Evolutionary conservation across 108 stramenopile species (phyloP).

Genomic region (Ochromonas danica): DNA sequence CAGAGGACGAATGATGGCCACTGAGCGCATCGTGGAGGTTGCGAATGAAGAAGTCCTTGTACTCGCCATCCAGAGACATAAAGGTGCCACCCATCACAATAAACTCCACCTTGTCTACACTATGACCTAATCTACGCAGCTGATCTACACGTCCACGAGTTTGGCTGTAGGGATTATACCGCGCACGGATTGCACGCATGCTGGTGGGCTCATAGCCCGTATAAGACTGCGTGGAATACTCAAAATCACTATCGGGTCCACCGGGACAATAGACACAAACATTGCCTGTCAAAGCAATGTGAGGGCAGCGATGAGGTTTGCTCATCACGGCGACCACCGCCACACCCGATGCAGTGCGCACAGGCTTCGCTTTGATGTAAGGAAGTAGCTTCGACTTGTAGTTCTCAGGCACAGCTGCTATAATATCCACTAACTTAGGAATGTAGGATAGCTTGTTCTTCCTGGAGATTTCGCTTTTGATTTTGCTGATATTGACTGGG

Average conservation of each 20-base stretch:
- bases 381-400: conserved; percentile 74
- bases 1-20: conserved; percentile 72
- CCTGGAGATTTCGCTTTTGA: conserved; percentile 70
- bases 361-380: conserved; percentile 80
- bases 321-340: conserved; percentile 92
- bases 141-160: conserved; percentile 81
- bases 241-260: conserved; percentile 90
- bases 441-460: conserved; percentile 79
- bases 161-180: conserved; percentile 87
- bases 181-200: conserved; percentile 88
- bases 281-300: conserved; percentile 85
- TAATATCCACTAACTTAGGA: conserved; percentile 79
- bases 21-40: conserved; percentile 88
- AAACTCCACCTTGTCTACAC: conserved; percentile 50
- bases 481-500: conserved; percentile 76
- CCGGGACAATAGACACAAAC: conserved; percentile 97
- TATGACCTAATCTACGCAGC: conserved; percentile 64
- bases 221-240: conserved; percentile 92
- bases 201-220: conserved; percentile 92
- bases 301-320: conserved; percentile 94
- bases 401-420: conserved; percentile 74
- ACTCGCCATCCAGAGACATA: conserved; percentile 75
- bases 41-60: conserved; percentile 89
- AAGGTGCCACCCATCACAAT: conserved; percentile 59
- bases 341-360: conserved; percentile 86